Evolutionary conservation across 2,329 filamentous ascomycete species (phyloP).

Genomic region (Colletotrichum sp.): DNA sequence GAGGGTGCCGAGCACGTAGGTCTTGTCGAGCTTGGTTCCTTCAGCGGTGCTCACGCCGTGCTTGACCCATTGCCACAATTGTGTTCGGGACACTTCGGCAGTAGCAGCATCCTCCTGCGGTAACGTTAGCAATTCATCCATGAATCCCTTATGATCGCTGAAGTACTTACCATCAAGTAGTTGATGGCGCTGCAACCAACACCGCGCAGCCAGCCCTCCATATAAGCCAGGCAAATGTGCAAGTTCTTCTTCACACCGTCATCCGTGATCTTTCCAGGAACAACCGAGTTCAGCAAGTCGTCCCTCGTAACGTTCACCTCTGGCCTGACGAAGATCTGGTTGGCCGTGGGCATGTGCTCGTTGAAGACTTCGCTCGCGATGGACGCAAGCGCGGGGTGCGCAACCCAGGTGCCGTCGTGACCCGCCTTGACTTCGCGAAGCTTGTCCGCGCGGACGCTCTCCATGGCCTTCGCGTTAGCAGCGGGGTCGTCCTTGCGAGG

Average conservation of each 20-base stretch:
- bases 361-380: slow-evolving; percentile 90
- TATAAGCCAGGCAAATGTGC: slow-evolving; percentile 87
- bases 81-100: slow-evolving; percentile 83
- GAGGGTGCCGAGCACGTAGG: slow-evolving; percentile 77
- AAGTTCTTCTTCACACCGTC: slow-evolving; percentile 90
- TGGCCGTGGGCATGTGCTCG: slow-evolving; percentile 90
- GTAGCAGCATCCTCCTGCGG: slow-evolving; percentile 80
- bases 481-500: slow-evolving; percentile 87
- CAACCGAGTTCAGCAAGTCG: slow-evolving; percentile 90
- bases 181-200: slow-evolving; percentile 93
- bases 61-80: slow-evolving; percentile 87
- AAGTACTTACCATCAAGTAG: slow-evolving; percentile 69
- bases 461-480: slow-evolving; percentile 88
- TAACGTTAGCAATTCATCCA: neutral
- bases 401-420: slow-evolving; percentile 90
- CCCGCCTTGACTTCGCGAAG: slow-evolving; percentile 86
- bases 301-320: slow-evolving; percentile 80
- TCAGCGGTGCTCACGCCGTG: slow-evolving; percentile 72
- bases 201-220: slow-evolving; percentile 90
- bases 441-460: slow-evolving; percentile 84
- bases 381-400: slow-evolving; percentile 81
- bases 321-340: slow-evolving; percentile 83
- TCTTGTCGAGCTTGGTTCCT: slow-evolving; percentile 84
- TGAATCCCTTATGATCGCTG: neutral
- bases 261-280: slow-evolving; percentile 83